Evolutionary conservation across 2,329 filamentous ascomycete species (phyloP).

Genomic region (Cryphonectria carpinicola): DNA sequence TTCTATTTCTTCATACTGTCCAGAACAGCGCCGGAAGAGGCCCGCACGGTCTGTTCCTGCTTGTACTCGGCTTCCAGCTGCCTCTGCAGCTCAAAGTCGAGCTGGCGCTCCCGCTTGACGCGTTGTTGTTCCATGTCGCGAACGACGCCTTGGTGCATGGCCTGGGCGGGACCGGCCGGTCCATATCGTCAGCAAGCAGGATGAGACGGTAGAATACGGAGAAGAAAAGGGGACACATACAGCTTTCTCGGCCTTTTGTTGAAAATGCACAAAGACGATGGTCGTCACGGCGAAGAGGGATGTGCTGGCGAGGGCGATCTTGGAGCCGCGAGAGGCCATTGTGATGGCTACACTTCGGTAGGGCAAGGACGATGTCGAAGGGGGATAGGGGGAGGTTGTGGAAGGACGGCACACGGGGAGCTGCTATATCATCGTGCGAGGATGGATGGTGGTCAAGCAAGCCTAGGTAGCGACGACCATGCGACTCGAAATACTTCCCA

Average conservation of each 20-base stretch:
- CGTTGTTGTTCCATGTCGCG: conserved; percentile 94
- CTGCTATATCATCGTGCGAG: conserved; percentile 14
- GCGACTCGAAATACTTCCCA: not conserved
- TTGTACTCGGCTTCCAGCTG: conserved; percentile 86
- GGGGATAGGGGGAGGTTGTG: not conserved
- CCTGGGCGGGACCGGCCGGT: conserved; percentile 53
- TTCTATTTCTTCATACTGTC: conserved; percentile 12
- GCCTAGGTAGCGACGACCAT: not conserved
- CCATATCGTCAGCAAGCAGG: not conserved
- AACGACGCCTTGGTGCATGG: conserved; percentile 94
- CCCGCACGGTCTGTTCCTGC: conserved; percentile 79
- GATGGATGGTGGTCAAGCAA: not conserved
- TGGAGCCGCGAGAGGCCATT: conserved; percentile 86
- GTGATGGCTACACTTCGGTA: conserved; percentile 15
- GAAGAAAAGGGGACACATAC: conserved; percentile 55
- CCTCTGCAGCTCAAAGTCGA: conserved; percentile 92
- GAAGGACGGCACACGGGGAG: not conserved
- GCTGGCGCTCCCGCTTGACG: conserved; percentile 85
- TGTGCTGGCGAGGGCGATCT: conserved; percentile 80
- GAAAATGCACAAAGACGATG: conserved; percentile 84
- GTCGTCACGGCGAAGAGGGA: conserved; percentile 76
- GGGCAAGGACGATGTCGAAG: too few relatives aligned
- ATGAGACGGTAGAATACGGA: not conserved
- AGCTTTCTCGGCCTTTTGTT: conserved; percentile 81
- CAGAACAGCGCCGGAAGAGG: conserved; percentile 36